Conservation (phyloP, 2,329 filamentous ascomycete genomes). For the Hymenoscyphus scutula region DNA sequence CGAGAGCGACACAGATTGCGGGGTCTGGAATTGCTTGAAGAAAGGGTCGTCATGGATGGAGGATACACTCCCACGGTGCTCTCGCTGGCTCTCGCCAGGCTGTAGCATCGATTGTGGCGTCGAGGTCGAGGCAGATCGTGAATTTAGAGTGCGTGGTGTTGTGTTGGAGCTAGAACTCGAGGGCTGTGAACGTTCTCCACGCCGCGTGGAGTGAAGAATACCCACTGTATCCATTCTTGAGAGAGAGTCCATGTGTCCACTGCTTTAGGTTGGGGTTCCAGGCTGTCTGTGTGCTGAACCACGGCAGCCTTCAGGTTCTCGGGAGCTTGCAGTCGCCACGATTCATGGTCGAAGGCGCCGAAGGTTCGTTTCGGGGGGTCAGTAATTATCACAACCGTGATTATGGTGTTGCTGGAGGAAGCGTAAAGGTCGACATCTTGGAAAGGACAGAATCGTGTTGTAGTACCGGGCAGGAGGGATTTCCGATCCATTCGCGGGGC, state of each 20-base stretch:
- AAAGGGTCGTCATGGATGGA: constrained; percentile 57
- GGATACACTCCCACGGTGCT: constrained; percentile 47
- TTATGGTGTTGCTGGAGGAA: not conserved
- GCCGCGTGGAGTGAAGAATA: constrained; percentile 5
- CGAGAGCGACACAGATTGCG: constrained; percentile 35
- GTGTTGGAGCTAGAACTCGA: constrained; percentile 20
- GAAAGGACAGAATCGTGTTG: too few relatives aligned
- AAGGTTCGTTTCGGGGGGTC: not conserved
- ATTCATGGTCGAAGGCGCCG: not conserved
- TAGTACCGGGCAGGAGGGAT: too few relatives aligned
- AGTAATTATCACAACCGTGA: not conserved
- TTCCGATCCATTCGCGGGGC: too few relatives aligned
- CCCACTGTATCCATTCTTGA: constrained; percentile 19
- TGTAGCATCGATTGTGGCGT: constrained; percentile 2
- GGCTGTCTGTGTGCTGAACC: not conserved
- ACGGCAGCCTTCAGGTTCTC: constrained; percentile 6
- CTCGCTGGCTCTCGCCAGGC: constrained; percentile 28
- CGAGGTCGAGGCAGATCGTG: constrained; percentile 15
- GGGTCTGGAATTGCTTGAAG: constrained; percentile 47
- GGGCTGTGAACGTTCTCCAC: constrained; percentile 7
- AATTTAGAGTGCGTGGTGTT: constrained; percentile 11
- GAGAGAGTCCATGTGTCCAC: not conserved
- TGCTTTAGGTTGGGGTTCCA: too few relatives aligned
- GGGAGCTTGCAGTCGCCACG: not conserved
- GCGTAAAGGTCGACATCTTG: not conserved